These are phyloP conservation scores for Claviceps sp. DNA, from an alignment of 2,329 filamentous ascomycete genomes.

Conservation along the genomic window DNA sequence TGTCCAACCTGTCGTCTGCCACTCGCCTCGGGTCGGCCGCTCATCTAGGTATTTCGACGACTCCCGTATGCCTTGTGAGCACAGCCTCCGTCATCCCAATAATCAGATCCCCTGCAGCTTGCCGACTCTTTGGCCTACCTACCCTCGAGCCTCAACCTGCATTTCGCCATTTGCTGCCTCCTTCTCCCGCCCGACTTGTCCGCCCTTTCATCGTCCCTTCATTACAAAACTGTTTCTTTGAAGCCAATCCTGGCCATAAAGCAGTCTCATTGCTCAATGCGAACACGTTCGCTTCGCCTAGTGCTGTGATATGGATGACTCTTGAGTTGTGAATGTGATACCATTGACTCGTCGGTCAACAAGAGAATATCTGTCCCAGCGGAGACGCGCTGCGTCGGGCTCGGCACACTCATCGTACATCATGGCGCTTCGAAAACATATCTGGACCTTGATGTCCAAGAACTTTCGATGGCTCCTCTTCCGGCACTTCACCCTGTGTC, in stretches of 20 bases:
- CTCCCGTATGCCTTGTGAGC: too few relatives aligned
- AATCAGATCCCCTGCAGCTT: too few relatives aligned
- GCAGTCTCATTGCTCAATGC: neutral
- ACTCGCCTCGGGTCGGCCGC: too few relatives aligned
- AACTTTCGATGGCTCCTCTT: constrained; percentile 45
- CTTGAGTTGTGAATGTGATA: neutral
- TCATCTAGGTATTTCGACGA: too few relatives aligned
- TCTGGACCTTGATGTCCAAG: constrained; percentile 47
- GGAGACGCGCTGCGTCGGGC: neutral
- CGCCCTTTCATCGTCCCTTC: neutral
- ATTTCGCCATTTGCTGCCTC: neutral
- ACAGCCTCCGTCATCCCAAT: too few relatives aligned
- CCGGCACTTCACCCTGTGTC: constrained; percentile 37
- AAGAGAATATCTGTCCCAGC: neutral
- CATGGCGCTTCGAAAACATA: constrained; percentile 44
- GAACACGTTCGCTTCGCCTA: neutral
- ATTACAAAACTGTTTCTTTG: neutral
- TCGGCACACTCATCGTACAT: neutral
- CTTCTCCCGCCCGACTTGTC: neutral
- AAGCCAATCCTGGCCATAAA: neutral
- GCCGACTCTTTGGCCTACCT: neutral
- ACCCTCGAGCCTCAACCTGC: neutral
- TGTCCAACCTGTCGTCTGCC: too few relatives aligned
- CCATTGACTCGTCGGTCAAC: neutral
- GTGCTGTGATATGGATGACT: neutral